Evolutionary conservation across 352 stramenopile species (phyloP).

Genomic region (Globisporangium spinosum): DNA sequence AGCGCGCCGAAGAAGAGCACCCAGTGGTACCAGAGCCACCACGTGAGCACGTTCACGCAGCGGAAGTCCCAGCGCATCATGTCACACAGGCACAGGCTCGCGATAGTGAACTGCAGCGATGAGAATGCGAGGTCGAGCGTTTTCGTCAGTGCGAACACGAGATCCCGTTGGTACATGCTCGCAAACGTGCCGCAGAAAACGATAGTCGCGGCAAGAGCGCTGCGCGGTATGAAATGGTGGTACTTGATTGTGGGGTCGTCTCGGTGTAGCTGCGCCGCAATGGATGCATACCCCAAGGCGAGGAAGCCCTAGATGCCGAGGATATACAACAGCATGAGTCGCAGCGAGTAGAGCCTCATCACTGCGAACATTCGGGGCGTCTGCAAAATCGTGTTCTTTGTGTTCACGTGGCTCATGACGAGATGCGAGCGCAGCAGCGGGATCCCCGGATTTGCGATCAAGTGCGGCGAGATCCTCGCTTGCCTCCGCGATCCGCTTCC

Average conservation of each 20-base stretch:
- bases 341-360: background rate
- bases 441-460: background rate
- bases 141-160: slow-evolving; percentile 19
- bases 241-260: background rate
- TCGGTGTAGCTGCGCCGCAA: slow-evolving; percentile 15
- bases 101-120: slow-evolving; percentile 20
- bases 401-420: slow-evolving; percentile 16
- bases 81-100: slow-evolving; percentile 25
- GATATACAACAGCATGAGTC: slow-evolving; percentile 12
- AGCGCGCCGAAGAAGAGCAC: slow-evolving; percentile 43
- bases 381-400: slow-evolving; percentile 10
- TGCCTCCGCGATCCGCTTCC: slow-evolving; percentile 5
- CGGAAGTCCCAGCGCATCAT: slow-evolving; percentile 30
- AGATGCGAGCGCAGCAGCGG: slow-evolving; percentile 20
- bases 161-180: slow-evolving; percentile 19
- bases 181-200: slow-evolving; percentile 18
- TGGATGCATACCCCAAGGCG: slow-evolving; percentile 5
- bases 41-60: slow-evolving; percentile 33
- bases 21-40: slow-evolving; percentile 50
- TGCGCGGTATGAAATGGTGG: slow-evolving; percentile 1
- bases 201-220: slow-evolving; percentile 15
- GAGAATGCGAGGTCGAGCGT: slow-evolving; percentile 29
- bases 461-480: slow-evolving; percentile 2
- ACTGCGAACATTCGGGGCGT: background rate
- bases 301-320: slow-evolving; percentile 19